Conservation (phyloP, 768 basidiomycete species). For the Phylloporus arenicola region DNA sequence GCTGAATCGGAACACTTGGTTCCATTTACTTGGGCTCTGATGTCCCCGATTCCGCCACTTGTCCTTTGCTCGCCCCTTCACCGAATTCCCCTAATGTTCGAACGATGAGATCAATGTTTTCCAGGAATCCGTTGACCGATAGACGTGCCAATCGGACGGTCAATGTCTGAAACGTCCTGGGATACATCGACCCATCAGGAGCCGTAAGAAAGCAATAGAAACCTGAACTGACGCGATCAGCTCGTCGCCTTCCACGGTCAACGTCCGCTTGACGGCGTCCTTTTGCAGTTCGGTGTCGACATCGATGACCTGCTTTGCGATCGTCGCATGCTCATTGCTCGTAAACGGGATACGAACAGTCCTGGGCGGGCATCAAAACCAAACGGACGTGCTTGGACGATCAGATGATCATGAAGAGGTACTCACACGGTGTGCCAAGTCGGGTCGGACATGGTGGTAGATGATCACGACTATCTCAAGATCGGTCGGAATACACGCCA, state of each 20-base stretch:
- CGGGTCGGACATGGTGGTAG: conserved; percentile 7
- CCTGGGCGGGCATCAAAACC: conserved; percentile 30
- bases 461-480: not conserved
- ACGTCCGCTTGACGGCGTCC: conserved; percentile 67
- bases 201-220: not conserved
- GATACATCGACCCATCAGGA: conserved; percentile 1
- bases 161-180: conserved; percentile 66
- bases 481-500: not conserved
- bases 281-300: conserved; percentile 85
- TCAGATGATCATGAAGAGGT: not conserved
- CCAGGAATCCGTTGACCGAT: conserved; percentile 79
- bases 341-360: conserved; percentile 76
- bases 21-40: conserved; percentile 5
- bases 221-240: conserved; percentile 64
- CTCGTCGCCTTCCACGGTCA: conserved; percentile 60
- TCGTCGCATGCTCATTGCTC: conserved; percentile 65
- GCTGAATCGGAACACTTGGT: conserved; percentile 9
- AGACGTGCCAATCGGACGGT: conserved; percentile 84
- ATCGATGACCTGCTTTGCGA: conserved; percentile 79
- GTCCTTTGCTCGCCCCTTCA: conserved; percentile 46
- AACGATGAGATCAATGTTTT: conserved; percentile 81
- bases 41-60: not conserved
- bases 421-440: conserved; percentile 56
- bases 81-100: conserved; percentile 80
- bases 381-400: not conserved